These are phyloP conservation scores for Sclerotinia subarctica DNA, from an alignment of 2,329 filamentous ascomycete species.

Conservation along the genomic window DNA sequence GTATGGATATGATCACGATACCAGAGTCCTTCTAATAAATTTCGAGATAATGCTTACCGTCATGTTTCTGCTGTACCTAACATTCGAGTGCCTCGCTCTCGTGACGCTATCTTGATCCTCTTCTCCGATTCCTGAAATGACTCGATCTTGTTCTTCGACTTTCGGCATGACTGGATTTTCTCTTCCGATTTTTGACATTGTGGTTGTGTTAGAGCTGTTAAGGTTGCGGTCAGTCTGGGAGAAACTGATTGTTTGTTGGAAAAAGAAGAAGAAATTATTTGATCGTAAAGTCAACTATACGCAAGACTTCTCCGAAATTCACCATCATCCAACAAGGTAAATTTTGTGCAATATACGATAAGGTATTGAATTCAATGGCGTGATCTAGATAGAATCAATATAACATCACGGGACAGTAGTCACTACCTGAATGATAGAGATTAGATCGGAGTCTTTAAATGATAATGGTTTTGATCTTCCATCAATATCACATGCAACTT, in stretches of 20 bases:
- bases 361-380: too few species aligned
- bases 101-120: neutral
- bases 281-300: neutral
- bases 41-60: neutral
- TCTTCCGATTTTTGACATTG: neutral
- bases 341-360: neutral
- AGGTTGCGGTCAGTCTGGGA: neutral
- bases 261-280: neutral
- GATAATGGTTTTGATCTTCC: neutral
- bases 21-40: neutral
- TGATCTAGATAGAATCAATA: neutral
- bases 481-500: neutral
- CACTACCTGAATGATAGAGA: neutral
- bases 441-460: neutral
- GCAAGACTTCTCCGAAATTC: neutral
- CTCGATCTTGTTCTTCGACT: neutral
- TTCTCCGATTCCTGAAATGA: neutral
- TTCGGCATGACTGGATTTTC: neutral
- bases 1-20: neutral
- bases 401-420: neutral
- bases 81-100: neutral
- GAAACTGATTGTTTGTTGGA: neutral
- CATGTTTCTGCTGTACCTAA: neutral
- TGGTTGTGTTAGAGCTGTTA: neutral
- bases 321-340: conserved; percentile 4